phyloP scores from a whole-genome alignment of 768 basidiomycete species.

The Russula lepida region DNA sequence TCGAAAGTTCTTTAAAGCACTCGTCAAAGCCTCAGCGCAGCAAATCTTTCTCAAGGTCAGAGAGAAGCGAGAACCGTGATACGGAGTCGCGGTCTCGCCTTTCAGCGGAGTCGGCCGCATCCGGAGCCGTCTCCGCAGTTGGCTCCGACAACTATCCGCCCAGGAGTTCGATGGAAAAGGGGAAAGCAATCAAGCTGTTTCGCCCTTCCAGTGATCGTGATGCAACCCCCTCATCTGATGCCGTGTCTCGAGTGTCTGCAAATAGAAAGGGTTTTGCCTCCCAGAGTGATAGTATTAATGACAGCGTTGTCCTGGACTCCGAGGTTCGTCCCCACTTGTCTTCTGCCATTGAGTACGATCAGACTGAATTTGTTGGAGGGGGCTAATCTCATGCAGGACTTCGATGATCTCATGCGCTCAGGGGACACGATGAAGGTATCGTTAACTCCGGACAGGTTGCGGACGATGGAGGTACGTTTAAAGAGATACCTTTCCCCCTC shows the following conservation, averaged over 20 bases:
- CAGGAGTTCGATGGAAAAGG: slow-evolving; percentile 49
- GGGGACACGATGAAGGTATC: slow-evolving; percentile 92
- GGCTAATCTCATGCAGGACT: slow-evolving; percentile 53
- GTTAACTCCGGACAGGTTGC: slow-evolving; percentile 87
- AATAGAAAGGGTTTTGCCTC: not conserved
- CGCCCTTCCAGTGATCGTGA: slow-evolving; percentile 36
- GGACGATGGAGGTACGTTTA: slow-evolving; percentile 73
- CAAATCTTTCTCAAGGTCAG: slow-evolving; percentile 11
- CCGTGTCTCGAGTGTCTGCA: slow-evolving; percentile 26
- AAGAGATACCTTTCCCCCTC: slow-evolving; percentile 27
- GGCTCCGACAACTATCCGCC: slow-evolving; percentile 32
- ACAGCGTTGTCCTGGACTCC: slow-evolving; percentile 13
- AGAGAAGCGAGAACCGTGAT: slow-evolving; percentile 11
- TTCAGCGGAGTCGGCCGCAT: slow-evolving; percentile 35
- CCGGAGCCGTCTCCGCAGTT: slow-evolving; percentile 20
- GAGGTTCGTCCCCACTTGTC: slow-evolving; percentile 21
- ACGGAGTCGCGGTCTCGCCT: slow-evolving; percentile 25
- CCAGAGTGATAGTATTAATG: slow-evolving; percentile 8
- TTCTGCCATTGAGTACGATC: slow-evolving; percentile 2
- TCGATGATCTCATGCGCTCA: slow-evolving; percentile 88
- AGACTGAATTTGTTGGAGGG: slow-evolving; percentile 10
- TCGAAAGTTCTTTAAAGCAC: slow-evolving; percentile 22
- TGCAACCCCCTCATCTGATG: slow-evolving; percentile 11
- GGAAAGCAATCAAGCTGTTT: slow-evolving; percentile 54
- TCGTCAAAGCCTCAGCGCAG: slow-evolving; percentile 9